phyloP scores from a whole-genome alignment of 352 stramenopile species.

The Globisporangium lucens region DNA sequence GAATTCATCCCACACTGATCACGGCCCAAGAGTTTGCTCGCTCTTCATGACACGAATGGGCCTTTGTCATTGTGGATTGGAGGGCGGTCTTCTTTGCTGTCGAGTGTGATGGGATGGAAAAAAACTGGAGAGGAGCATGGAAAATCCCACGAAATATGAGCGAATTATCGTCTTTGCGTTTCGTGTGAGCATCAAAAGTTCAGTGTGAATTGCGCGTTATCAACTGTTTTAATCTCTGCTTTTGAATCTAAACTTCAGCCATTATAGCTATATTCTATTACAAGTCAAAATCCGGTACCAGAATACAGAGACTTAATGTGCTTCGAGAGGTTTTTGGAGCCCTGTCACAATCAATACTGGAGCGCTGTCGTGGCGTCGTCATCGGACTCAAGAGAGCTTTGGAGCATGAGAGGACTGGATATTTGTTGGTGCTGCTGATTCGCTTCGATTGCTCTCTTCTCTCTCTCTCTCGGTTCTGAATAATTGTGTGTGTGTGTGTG shows the following conservation, averaged over 20 bases:
- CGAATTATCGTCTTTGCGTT: not conserved
- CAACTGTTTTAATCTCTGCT: not conserved
- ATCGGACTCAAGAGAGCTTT: not conserved
- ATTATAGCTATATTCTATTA: not conserved
- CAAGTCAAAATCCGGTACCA: not conserved
- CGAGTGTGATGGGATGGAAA: not conserved
- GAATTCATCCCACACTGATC: not conserved
- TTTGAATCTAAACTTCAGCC: not conserved
- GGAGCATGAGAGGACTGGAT: not conserved
- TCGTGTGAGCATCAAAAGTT: not conserved
- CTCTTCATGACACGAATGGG: not conserved
- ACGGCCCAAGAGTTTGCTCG: not conserved
- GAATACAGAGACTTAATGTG: not conserved
- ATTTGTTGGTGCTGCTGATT: not conserved
- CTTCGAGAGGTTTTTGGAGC: not conserved
- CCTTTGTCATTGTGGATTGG: not conserved
- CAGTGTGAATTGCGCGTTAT: not conserved
- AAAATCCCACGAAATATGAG: not conserved
- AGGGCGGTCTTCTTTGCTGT: not conserved
- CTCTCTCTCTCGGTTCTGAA: not conserved
- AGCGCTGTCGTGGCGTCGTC: not conserved
- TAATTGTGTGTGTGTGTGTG: not conserved
- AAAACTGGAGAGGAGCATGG: not conserved
- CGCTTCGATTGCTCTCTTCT: not conserved
- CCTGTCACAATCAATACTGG: not conserved